A percentile compares a stretch with the other conserved stretches of the same genome.
These are phyloP conservation scores for Dendrobium catenatum DNA, from an alignment of 106 monocot genomes.

Conservation along the genomic window DNA sequence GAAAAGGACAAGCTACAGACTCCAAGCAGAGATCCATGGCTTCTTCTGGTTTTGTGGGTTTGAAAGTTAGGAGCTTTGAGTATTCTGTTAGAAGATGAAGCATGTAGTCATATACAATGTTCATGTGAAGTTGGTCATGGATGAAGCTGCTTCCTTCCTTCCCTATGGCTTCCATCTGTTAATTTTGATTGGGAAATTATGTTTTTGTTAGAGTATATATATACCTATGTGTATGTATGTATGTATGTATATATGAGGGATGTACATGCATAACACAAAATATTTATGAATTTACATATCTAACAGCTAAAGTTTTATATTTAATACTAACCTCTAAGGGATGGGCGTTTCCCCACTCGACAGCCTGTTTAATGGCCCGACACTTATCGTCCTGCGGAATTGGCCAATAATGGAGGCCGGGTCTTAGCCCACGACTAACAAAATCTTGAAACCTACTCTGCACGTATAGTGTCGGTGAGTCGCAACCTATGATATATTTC, in stretches of 20 bases:
- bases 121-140: slow-evolving; percentile 43
- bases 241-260: too few species aligned
- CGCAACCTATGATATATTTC: slow-evolving; percentile 86
- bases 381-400: slow-evolving; percentile 43
- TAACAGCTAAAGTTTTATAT: too few species aligned
- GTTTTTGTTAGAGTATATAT: not conserved
- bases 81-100: slow-evolving; percentile 55
- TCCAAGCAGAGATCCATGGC: slow-evolving; percentile 38
- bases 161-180: slow-evolving; percentile 32
- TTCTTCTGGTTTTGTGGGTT: slow-evolving; percentile 34
- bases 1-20: slow-evolving; percentile 27
- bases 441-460: slow-evolving; percentile 54
- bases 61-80: slow-evolving; percentile 43
- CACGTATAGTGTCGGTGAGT: slow-evolving; percentile 62
- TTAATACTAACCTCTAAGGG: slow-evolving; percentile 31
- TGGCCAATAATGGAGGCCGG: slow-evolving; percentile 72
- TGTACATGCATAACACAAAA: too few species aligned
- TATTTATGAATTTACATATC: too few species aligned
- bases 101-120: slow-evolving; percentile 70
- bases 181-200: not conserved
- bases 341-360: slow-evolving; percentile 75
- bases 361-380: slow-evolving; percentile 69
- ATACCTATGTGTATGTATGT: too few species aligned
- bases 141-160: slow-evolving; percentile 42
- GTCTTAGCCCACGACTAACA: slow-evolving; percentile 62